Evolutionary conservation across 2,329 filamentous ascomycete species (phyloP).

Genomic region (Cercospora zeae-maydis): DNA sequence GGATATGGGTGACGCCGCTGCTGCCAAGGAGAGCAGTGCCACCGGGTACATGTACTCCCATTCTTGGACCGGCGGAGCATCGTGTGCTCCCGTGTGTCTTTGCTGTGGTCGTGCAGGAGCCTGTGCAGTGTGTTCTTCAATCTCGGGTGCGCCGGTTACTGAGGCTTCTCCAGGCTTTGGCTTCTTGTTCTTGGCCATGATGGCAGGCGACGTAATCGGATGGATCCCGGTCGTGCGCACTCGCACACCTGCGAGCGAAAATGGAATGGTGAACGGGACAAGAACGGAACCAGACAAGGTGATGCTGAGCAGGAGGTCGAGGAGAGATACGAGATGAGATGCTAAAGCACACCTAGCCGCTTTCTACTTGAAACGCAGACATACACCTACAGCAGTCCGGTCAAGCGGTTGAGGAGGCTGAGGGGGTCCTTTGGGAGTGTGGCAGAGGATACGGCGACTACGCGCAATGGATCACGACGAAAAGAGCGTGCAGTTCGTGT

Average conservation of each 20-base stretch:
- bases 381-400: not conserved
- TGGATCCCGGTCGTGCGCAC: not conserved
- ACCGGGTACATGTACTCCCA: conserved; percentile 11
- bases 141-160: not conserved
- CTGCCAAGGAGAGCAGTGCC: conserved; percentile 46
- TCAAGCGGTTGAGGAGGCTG: not conserved
- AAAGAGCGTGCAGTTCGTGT: conserved; percentile 5
- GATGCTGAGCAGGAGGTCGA: not conserved
- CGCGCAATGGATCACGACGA: not conserved
- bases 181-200: conserved; percentile 6
- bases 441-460: not conserved
- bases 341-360: not conserved
- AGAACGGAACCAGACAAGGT: not conserved
- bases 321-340: not conserved
- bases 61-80: conserved; percentile 5
- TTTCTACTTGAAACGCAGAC: conserved; percentile 6
- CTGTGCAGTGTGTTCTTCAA: not conserved
- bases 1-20: conserved; percentile 65
- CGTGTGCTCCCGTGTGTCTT: not conserved
- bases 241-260: not conserved
- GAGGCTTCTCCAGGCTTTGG: not conserved
- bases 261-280: not conserved
- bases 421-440: not conserved
- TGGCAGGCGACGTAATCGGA: not conserved
- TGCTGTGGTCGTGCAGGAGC: not conserved